These are phyloP conservation scores for Aspergillus arachidicola DNA, from an alignment of 2,329 filamentous ascomycete species.

Conservation along the genomic window DNA sequence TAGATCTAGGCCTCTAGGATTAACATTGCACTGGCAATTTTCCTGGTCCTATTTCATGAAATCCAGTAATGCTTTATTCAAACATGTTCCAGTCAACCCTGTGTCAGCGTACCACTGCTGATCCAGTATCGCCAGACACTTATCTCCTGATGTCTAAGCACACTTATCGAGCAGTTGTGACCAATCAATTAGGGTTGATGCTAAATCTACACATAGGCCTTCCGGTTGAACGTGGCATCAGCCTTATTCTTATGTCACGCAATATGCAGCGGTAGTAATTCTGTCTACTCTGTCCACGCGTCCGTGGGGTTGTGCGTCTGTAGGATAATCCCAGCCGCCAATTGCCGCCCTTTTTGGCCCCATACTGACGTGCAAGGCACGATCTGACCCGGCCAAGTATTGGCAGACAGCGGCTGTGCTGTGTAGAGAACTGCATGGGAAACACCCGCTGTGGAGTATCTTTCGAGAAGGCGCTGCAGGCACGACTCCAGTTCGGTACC, in stretches of 20 bases:
- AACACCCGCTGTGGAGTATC: slow-evolving; percentile 11
- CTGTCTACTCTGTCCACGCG: not conserved
- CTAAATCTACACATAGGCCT: not conserved
- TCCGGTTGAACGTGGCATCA: not conserved
- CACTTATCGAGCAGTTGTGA: not conserved
- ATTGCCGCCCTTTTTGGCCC: slow-evolving; percentile 35
- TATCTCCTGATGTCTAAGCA: not conserved
- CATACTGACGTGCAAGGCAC: slow-evolving; percentile 47
- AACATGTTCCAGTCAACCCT: not conserved
- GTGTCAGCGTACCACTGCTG: not conserved
- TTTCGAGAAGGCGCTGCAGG: slow-evolving; percentile 28
- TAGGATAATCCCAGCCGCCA: slow-evolving; percentile 42
- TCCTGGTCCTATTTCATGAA: not conserved
- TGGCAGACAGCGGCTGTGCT: slow-evolving; percentile 25
- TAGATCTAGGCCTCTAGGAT: not conserved
- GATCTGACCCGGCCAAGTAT: slow-evolving; percentile 37
- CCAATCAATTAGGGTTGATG: not conserved
- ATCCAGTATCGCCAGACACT: not conserved
- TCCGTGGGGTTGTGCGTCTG: slow-evolving; percentile 21
- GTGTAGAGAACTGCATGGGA: slow-evolving; percentile 42
- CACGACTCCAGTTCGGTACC: slow-evolving; percentile 22
- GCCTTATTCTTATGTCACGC: slow-evolving; percentile 1
- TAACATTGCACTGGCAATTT: not conserved
- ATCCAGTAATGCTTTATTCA: not conserved
- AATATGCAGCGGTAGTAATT: slow-evolving; percentile 5